phyloP scores from a whole-genome alignment of 768 basidiomycete genomes.

The Galerina marginata region DNA sequence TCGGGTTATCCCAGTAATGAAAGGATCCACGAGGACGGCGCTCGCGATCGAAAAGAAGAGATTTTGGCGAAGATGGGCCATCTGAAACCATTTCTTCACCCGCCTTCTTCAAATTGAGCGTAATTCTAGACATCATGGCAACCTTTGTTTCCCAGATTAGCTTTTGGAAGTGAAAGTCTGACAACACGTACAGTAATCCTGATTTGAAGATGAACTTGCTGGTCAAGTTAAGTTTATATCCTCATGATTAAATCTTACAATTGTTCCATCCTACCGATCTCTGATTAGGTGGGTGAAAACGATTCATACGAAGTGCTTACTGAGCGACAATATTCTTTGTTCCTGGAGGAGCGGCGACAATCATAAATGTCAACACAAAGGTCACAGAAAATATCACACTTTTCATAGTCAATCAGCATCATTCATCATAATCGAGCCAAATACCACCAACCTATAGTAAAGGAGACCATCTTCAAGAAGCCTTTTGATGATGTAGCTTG shows the following conservation, averaged over 20 bases:
- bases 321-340: slow-evolving; percentile 54
- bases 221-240: neutral
- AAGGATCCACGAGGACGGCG: neutral
- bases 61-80: slow-evolving; percentile 15
- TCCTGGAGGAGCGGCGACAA: slow-evolving; percentile 46
- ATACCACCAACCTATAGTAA: slow-evolving; percentile 45
- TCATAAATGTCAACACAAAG: slow-evolving; percentile 51
- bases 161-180: slow-evolving; percentile 6
- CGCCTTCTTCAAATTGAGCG: slow-evolving; percentile 59
- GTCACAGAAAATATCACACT: slow-evolving; percentile 54
- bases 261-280: slow-evolving; percentile 39
- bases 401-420: neutral
- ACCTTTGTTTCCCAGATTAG: slow-evolving; percentile 33
- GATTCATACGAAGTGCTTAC: slow-evolving; percentile 31
- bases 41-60: slow-evolving; percentile 22
- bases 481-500: slow-evolving; percentile 44
- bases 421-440: neutral
- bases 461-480: slow-evolving; percentile 52
- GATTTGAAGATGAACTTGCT: neutral
- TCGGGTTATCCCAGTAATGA: too few relatives aligned
- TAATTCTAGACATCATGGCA: slow-evolving; percentile 74
- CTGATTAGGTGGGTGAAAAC: neutral
- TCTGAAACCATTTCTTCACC: slow-evolving; percentile 24
- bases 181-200: slow-evolving; percentile 21
- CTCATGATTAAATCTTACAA: slow-evolving; percentile 31